These are phyloP conservation scores for Phytophthora sp. DNA, from an alignment of 352 stramenopile species.

Conservation along the genomic window DNA sequence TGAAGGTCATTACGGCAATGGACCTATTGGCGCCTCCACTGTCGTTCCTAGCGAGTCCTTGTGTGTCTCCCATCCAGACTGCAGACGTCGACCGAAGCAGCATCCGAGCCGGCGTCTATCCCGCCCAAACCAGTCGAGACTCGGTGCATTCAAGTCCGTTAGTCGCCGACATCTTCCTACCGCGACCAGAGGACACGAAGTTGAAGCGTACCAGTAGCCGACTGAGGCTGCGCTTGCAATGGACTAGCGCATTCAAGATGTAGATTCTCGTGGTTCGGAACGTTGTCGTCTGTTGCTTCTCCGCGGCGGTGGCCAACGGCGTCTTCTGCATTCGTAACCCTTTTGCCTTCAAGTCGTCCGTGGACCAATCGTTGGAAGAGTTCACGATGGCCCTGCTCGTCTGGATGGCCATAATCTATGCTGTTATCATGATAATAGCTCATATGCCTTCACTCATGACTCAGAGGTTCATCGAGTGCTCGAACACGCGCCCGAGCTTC, in stretches of 20 bases:
- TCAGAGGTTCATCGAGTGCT: conserved; percentile 20
- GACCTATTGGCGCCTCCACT: not conserved
- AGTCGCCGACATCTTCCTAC: not conserved
- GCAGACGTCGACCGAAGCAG: no score
- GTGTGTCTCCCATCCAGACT: conserved; percentile 15
- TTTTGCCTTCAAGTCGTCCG: conserved; percentile 32
- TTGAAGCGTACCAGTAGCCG: conserved; percentile 24
- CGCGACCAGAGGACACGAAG: not conserved
- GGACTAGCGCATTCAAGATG: conserved; percentile 17
- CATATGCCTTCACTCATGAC: conserved; percentile 28
- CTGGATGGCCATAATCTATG: conserved; percentile 37
- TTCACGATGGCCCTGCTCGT: conserved; percentile 38
- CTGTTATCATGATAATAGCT: conserved; percentile 13
- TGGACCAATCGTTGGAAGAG: conserved; percentile 31
- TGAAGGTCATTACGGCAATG: no score
- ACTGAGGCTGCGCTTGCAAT: conserved; percentile 26
- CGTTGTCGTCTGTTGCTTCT: conserved; percentile 23
- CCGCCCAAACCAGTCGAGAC: not conserved
- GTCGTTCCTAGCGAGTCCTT: conserved; percentile 14
- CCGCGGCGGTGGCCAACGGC: conserved; percentile 31
- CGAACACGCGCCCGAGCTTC: conserved; percentile 2
- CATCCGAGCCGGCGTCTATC: not conserved
- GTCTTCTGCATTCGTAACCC: conserved; percentile 37
- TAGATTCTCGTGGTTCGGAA: conserved; percentile 30
- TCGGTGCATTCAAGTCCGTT: conserved; percentile 6